Evolutionary conservation across 768 basidiomycete genomes (phyloP).

Genomic region (Podaxis pistillaris): DNA sequence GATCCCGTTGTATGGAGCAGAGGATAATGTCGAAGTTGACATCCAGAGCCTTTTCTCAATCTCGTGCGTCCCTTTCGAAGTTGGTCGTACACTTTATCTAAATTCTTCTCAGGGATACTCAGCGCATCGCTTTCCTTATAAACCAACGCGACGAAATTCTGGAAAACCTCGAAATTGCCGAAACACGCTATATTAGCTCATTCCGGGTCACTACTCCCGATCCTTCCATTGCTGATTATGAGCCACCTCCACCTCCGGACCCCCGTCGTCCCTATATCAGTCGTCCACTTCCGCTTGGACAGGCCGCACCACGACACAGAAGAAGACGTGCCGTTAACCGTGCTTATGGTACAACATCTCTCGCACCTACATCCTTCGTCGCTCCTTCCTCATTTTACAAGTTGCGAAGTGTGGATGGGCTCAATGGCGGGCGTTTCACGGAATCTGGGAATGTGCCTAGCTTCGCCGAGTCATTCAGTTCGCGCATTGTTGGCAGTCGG

Average conservation of each 20-base stretch:
- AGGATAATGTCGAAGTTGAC: constrained; percentile 58
- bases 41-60: constrained; percentile 74
- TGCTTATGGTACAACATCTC: constrained; percentile 66
- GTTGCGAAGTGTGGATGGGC: constrained; percentile 57
- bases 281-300: constrained; percentile 58
- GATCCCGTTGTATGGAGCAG: constrained; percentile 36
- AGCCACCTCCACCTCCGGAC: constrained; percentile 39
- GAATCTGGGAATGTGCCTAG: constrained; percentile 43
- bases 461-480: constrained; percentile 58
- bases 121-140: constrained; percentile 63
- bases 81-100: constrained; percentile 2
- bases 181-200: constrained; percentile 73
- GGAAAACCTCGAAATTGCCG: constrained; percentile 79
- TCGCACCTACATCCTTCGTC: constrained; percentile 74
- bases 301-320: constrained; percentile 32
- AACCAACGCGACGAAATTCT: constrained; percentile 74
- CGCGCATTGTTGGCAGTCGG: constrained; percentile 62
- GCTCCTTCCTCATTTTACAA: constrained; percentile 82
- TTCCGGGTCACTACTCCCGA: constrained; percentile 74
- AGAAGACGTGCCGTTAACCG: constrained; percentile 55
- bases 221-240: constrained; percentile 63
- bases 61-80: constrained; percentile 42
- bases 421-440: constrained; percentile 58
- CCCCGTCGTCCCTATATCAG: constrained; percentile 61
- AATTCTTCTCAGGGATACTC: constrained; percentile 55